Base-by-base conservation (phyloP, 1,139 yeast species). In the Geotrichum citri-aurantii region DNA sequence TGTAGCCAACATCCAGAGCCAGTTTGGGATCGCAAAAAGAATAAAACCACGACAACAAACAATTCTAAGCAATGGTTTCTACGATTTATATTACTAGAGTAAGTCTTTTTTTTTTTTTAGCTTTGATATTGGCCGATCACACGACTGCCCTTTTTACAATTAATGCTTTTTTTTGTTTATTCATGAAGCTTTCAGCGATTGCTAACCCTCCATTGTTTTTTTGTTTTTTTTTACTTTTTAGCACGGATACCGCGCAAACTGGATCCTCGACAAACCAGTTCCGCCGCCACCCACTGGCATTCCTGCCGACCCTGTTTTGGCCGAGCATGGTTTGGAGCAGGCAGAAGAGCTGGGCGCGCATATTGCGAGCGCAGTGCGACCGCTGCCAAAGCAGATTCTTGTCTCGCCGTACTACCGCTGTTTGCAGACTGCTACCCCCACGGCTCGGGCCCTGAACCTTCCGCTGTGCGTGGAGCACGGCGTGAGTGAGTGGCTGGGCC, bases 371-470 rank as follows among this genome's bases (percentile, higher is more conserved):
- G 61, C 72, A 1, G 68, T 77, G 17, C 64, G 72, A 31, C 73
- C 75, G 3, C 81, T 83, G 26, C 78, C 76, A 57, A 83, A 85
- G 62, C 75, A 84, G 55, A 79, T 89, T 26, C 76, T 87, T 65
- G 76, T 86, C 1, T 89, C 97, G 1, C 98, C 98, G 0, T 92
- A 90, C 71, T 91, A 89, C 71, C 76, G 98, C 62, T 93, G 98
- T 71, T 77, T 92, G 17, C 92, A 93, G 70, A 91, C 98, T 0
- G 81, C 87, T 2, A 79, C 81, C 51, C 88, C 92, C 1, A 75
- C 84, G n/a, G 83, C 92, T 1, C 76, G 80, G 42, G 71, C 72
- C 52, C 73, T 86, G 27, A 81, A 77, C 12, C 68, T 85, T 42
- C 82, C 83, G n/a, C 79, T 88, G 14, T 50, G 27, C 29, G 55